Evolutionary conservation across 345 rosid genomes (phyloP), one percentile per base, ranked within the genome.

Genomic region (Gossypium longicalyx): DNA sequence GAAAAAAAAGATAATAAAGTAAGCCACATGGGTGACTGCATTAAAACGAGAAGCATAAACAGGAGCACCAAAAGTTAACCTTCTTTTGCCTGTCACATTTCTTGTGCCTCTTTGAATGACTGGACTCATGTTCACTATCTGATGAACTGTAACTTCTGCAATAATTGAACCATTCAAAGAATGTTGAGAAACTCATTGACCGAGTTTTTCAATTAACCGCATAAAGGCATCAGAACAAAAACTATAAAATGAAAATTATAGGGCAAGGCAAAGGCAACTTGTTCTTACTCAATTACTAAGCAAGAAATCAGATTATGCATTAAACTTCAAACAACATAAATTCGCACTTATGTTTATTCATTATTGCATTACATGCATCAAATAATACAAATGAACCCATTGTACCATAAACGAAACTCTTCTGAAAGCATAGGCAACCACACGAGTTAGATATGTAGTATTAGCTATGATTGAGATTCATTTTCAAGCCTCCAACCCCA

Each of bases 51-150:
- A 58, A n/a, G 65, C 10, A 20, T 60, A 22, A 64, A 52, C 51
- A 3, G 48, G 54, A 49, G 44, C n/a, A 65, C 67, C 52, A 73
- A 81, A 49, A 5, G 29, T 44, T 1, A 12, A 95, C 99, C 99
- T 91, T 95, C 89, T 89, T 95, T 22, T 79, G 75, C 82, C 76
- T 87, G 52, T 87, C 97, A 78, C 79, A 88, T 80, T 86, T 92
- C 86, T 85, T 93, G 78, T 75, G 96, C 88, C 77, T 95, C 88
- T 83, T 89, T 44, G 89, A 75, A 44, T 59, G 86, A 66, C 73
- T 82, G 15, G 87, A 87, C 22, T 90, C 94, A 29, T 74, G 87
- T 82, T 87, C 97, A 67, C 92, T 79, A 54, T 86, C 97, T 12
- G 97, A 86, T 4, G 85, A 84, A 73, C 84, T 67, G 64, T 84